phyloP scores from a whole-genome alignment of 306 rosid genomes.

The Lathyrus tuberosus region DNA sequence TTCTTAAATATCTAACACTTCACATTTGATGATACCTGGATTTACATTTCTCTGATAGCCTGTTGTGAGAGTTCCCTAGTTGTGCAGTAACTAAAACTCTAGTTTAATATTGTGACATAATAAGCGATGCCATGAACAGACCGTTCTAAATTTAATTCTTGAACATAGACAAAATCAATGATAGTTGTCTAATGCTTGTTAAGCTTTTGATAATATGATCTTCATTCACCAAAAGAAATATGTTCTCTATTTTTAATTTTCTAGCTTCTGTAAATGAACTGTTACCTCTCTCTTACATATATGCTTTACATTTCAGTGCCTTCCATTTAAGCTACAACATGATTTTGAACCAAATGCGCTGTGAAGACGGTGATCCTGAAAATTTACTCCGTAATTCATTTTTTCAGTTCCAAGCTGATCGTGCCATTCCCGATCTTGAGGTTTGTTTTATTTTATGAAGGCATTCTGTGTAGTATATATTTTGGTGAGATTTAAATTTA shows the following conservation, averaged over 20 bases:
- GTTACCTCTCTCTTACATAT: slow-evolving; percentile 9
- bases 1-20: slow-evolving; percentile 13
- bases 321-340: slow-evolving; percentile 97
- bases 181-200: too few species aligned
- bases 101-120: too few species aligned
- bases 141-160: too few species aligned
- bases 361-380: slow-evolving; percentile 94
- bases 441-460: slow-evolving; percentile 49
- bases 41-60: neutral
- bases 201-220: too few species aligned
- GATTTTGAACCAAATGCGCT: slow-evolving; percentile 94
- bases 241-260: too few species aligned
- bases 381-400: slow-evolving; percentile 89
- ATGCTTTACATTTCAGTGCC: slow-evolving; percentile 62
- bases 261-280: slow-evolving; percentile 12
- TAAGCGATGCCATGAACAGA: too few species aligned
- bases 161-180: slow-evolving; percentile 20
- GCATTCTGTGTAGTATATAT: neutral
- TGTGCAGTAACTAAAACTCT: too few species aligned
- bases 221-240: too few species aligned
- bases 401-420: slow-evolving; percentile 96
- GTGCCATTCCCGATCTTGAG: slow-evolving; percentile 86
- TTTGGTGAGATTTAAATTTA: neutral
- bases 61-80: too few species aligned
- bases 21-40: neutral